Base-by-base conservation (phyloP, 148 eudicot genomes). In the Bassia scoparia region DNA sequence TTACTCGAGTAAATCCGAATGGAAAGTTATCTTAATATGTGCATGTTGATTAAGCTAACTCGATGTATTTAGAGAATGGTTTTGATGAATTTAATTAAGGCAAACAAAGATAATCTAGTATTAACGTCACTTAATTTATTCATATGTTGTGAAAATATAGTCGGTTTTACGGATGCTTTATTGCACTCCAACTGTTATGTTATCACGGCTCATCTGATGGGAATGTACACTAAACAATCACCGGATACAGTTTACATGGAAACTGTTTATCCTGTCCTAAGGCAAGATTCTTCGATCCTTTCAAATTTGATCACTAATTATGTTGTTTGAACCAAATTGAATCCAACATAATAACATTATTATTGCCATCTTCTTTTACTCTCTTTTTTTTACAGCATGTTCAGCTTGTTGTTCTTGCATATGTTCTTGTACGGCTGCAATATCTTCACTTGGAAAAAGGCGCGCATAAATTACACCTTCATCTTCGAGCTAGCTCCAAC, bases 391-490 rank as follows among this genome's bases (percentile, higher is more conserved):
- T 89, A 78, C 97, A 91, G 98, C 83, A 87, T 91, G 89, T 91
- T 95, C 81, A 83, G 93, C 84, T 88, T 95, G 52, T 64, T 91
- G 81, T 95, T 95, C 80, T 85, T 95, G 8, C 98, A 95, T 81
- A 83, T 91, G 70, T 91, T 95, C 68, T 66, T 95, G 59, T 89
- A 86, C 38, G 98, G 98, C 60, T 95, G 98, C 92, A 95, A 95
- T 77, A 95, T 95, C 76, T 89, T 95, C 76, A 83, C 85, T 85
- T 95, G 98, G 98, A 83, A 89, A 71, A 91, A 86, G 72, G 83
- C 96, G 35, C 86, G 93, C 7, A 87, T 95, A 78, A 95, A 95
- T 43, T 91, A 88, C 69, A 81, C 84, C 84, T 95, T 95, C 90
- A 95, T 95, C 79, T 89, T 95, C 21, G 98, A 91, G 83, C 81